Evolutionary conservation across 306 rosid genomes (phyloP).

Genomic region (Quercus rubra): DNA sequence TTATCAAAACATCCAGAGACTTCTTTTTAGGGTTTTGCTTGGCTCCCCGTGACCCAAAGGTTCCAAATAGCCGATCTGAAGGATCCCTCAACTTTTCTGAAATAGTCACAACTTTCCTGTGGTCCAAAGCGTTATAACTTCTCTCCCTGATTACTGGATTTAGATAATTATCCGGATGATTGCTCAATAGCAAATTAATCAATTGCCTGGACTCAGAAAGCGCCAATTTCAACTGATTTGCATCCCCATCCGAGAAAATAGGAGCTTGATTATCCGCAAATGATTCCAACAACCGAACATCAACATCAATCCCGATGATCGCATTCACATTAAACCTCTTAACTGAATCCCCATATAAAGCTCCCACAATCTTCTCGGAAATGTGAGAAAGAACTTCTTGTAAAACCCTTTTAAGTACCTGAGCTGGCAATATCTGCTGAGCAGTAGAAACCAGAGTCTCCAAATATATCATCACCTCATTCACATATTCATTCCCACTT

Average conservation of each 20-base stretch:
- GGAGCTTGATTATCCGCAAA: slow-evolving; percentile 86
- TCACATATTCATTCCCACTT: slow-evolving; percentile 82
- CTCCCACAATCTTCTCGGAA: slow-evolving; percentile 75
- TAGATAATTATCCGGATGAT: slow-evolving; percentile 87
- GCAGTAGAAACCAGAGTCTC: slow-evolving; percentile 96
- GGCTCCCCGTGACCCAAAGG: slow-evolving; percentile 79
- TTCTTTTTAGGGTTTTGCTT: slow-evolving; percentile 96
- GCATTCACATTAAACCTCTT: slow-evolving; percentile 78
- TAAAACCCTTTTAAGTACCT: slow-evolving; percentile 85
- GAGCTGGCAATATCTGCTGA: slow-evolving; percentile 86
- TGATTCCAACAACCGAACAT: slow-evolving; percentile 73
- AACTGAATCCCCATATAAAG: slow-evolving; percentile 69
- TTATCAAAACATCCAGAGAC: slow-evolving; percentile 76
- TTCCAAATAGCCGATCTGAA: slow-evolving; percentile 88
- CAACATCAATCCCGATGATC: slow-evolving; percentile 75
- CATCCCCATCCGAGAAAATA: slow-evolving; percentile 69
- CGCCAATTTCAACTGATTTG: slow-evolving; percentile 66
- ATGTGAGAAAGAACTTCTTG: slow-evolving; percentile 84
- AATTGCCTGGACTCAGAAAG: slow-evolving; percentile 81
- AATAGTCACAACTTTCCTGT: slow-evolving; percentile 72
- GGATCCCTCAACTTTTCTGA: slow-evolving; percentile 90
- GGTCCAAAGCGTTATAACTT: slow-evolving; percentile 77
- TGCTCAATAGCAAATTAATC: slow-evolving; percentile 76
- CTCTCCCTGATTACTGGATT: slow-evolving; percentile 96
- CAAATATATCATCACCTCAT: slow-evolving; percentile 88